phyloP scores from a whole-genome alignment of 148 eudicot genomes.

The Heliamphora exappendiculata region DNA sequence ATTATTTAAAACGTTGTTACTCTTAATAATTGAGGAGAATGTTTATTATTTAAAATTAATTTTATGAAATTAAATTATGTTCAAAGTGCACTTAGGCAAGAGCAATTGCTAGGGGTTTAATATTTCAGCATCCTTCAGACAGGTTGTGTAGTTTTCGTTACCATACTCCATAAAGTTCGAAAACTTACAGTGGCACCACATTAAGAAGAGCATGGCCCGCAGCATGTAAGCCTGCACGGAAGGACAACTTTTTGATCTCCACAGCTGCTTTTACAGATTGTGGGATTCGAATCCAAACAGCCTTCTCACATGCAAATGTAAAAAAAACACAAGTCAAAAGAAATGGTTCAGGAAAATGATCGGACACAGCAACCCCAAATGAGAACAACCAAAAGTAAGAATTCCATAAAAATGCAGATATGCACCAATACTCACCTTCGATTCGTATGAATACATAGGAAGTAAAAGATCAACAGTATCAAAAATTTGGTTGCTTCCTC shows the following conservation, averaged over 20 bases:
- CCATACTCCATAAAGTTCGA: background rate
- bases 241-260: conserved; percentile 37
- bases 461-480: conserved; percentile 77
- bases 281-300: conserved; percentile 89
- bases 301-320: conserved; percentile 33
- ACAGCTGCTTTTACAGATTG: conserved; percentile 67
- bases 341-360: background rate
- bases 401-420: background rate
- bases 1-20: too few relatives aligned
- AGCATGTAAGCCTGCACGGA: conserved; percentile 93
- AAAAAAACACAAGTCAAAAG: background rate
- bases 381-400: background rate
- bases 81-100: too few relatives aligned
- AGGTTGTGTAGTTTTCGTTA: background rate
- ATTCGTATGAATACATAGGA: conserved; percentile 75
- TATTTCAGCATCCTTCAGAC: background rate
- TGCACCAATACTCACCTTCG: conserved; percentile 50
- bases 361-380: background rate
- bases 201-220: conserved; percentile 93
- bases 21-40: too few relatives aligned
- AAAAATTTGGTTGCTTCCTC: conserved; percentile 54
- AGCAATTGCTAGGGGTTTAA: too few relatives aligned
- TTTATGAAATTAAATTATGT: too few relatives aligned
- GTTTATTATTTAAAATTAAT: too few relatives aligned
- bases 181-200: conserved; percentile 87